A percentile compares a stretch with the other conserved stretches of the same genome.
Conservation (phyloP, 1,139 yeast genomes). For the Pichia sp. region DNA sequence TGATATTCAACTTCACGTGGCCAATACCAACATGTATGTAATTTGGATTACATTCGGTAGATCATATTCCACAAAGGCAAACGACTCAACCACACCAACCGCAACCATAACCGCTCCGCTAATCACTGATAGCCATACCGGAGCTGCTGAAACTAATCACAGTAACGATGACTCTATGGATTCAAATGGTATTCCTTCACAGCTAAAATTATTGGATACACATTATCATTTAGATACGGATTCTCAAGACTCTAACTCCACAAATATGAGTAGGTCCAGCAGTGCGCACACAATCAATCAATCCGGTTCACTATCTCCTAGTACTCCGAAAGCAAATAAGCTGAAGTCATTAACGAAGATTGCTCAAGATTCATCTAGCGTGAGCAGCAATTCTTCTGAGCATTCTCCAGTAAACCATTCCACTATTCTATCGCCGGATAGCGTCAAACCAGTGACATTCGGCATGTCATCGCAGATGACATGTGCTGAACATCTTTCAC, state of each 20-base stretch:
- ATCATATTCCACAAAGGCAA: constrained; percentile 21
- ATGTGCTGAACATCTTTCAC: constrained; percentile 20
- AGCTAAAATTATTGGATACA: constrained; percentile 38
- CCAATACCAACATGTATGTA: constrained; percentile 54
- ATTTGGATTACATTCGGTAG: constrained; percentile 89
- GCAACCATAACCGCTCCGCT: not conserved
- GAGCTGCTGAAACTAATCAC: constrained; percentile 1
- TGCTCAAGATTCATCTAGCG: not conserved
- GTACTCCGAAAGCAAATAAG: constrained; percentile 6
- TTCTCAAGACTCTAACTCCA: constrained; percentile 12
- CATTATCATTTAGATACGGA: constrained; percentile 6
- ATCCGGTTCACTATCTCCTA: constrained; percentile 8
- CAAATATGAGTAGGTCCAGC: constrained; percentile 25
- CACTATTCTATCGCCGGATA: not conserved
- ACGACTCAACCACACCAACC: not conserved
- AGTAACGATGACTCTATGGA: constrained; percentile 14
- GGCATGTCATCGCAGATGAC: constrained; percentile 8
- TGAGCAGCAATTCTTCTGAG: not conserved
- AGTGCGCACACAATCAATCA: constrained; percentile 36
- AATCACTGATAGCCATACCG: not conserved
- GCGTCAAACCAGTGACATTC: not conserved
- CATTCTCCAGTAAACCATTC: not conserved
- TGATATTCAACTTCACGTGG: constrained; percentile 77
- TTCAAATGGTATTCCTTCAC: constrained; percentile 45
- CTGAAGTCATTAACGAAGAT: constrained; percentile 5